Evolutionary conservation across 2,329 filamentous ascomycete species (phyloP).

Genomic region (Fusarium bactridioides): DNA sequence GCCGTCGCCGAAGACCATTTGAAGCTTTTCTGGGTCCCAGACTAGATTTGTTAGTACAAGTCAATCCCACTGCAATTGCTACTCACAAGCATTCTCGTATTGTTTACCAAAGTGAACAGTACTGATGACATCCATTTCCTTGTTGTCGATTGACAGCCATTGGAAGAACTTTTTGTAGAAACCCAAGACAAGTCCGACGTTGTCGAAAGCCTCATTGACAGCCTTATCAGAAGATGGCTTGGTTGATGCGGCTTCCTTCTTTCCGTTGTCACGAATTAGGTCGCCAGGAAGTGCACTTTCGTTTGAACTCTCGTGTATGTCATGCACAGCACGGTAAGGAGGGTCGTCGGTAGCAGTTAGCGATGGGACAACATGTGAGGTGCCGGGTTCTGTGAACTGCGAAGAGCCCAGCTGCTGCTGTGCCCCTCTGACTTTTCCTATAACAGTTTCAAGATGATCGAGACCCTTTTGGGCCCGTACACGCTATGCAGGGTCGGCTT

Average conservation of each 20-base stretch:
- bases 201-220: constrained; percentile 60
- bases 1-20: constrained; percentile 67
- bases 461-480: constrained; percentile 49
- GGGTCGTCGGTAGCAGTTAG: constrained; percentile 40
- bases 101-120: constrained; percentile 60
- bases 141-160: constrained; percentile 62
- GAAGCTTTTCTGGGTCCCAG: constrained; percentile 57
- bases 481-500: constrained; percentile 48
- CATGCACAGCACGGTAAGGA: constrained; percentile 54
- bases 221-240: constrained; percentile 47
- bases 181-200: constrained; percentile 56
- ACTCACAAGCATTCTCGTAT: constrained; percentile 61
- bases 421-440: constrained; percentile 32
- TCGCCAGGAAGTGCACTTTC: constrained; percentile 53
- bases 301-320: constrained; percentile 50
- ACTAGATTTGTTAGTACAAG: constrained; percentile 43
- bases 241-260: constrained; percentile 15
- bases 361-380: background rate
- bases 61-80: background rate
- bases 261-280: constrained; percentile 54
- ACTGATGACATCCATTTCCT: constrained; percentile 57
- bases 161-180: constrained; percentile 60
- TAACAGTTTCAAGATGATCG: constrained; percentile 48
- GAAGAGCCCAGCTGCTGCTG: constrained; percentile 26
- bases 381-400: background rate